A percentile compares a stretch with the other conserved stretches of the same genome.
These are phyloP conservation scores for Trichoderma koningii DNA, from an alignment of 2,329 filamentous ascomycete species.

Conservation along the genomic window DNA sequence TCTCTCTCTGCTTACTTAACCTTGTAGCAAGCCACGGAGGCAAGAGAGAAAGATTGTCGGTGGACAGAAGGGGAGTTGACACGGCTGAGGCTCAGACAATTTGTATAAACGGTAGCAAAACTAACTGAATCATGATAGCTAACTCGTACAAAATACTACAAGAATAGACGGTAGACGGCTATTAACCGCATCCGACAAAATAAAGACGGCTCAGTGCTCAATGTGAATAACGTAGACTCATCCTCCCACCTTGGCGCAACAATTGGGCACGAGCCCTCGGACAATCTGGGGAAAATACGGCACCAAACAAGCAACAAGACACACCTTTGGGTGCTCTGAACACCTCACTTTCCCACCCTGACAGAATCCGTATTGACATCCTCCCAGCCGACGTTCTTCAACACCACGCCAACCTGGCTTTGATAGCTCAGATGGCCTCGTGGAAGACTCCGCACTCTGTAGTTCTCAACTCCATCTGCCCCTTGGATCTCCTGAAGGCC, in stretches of 20 bases:
- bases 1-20: not conserved
- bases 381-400: conserved; percentile 69
- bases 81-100: not conserved
- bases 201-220: not conserved
- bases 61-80: not conserved
- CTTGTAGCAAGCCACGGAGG: not conserved
- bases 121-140: conserved; percentile 13
- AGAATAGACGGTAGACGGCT: not conserved
- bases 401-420: conserved; percentile 64
- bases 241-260: not conserved
- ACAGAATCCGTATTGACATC: conserved; percentile 52
- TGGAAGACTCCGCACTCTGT: conserved; percentile 66
- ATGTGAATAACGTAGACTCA: not conserved
- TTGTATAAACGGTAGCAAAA: conserved; percentile 2
- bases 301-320: conserved; percentile 3
- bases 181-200: not conserved
- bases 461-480: conserved; percentile 66
- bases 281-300: not conserved
- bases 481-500: conserved; percentile 75
- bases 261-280: not conserved
- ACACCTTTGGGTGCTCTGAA: not conserved
- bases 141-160: conserved; percentile 3
- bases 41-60: not conserved
- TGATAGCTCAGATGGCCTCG: conserved; percentile 72
- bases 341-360: conserved; percentile 33